Conservation (phyloP, 2,329 filamentous ascomycete genomes). For the Fusarium pininemorale region DNA sequence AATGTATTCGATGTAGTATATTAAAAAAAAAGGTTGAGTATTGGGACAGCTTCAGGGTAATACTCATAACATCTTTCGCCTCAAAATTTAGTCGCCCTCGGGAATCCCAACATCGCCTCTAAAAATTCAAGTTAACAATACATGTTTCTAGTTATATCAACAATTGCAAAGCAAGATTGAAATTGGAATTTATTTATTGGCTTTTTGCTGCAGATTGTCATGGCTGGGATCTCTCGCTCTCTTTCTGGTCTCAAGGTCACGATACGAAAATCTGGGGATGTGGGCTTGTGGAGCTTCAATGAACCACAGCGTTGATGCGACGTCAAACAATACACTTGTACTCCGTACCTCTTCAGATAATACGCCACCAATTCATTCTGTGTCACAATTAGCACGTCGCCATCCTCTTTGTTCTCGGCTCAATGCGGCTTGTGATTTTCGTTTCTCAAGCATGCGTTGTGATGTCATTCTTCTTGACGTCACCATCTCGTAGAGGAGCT, state of each 20-base stretch:
- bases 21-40: background rate
- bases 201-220: background rate
- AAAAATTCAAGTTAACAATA: too few relatives aligned
- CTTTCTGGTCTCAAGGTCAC: background rate
- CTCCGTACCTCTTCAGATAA: background rate
- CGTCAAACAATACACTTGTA: background rate
- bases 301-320: background rate
- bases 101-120: too few relatives aligned
- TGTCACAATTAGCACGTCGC: background rate
- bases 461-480: slow-evolving; percentile 40
- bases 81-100: too few relatives aligned
- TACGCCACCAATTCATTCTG: background rate
- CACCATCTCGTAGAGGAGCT: slow-evolving; percentile 19
- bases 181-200: too few relatives aligned
- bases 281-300: background rate
- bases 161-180: fast-evolving
- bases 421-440: background rate
- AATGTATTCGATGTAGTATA: background rate
- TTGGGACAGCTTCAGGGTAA: slow-evolving; percentile 18
- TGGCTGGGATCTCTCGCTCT: fast-evolving
- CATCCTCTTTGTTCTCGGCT: background rate
- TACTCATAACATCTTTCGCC: background rate
- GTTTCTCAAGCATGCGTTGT: background rate
- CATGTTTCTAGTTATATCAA: too few relatives aligned
- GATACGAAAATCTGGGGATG: background rate